These are phyloP conservation scores for Xerocomus brunneocitrinus DNA, from an alignment of 768 basidiomycete species.

Conservation along the genomic window DNA sequence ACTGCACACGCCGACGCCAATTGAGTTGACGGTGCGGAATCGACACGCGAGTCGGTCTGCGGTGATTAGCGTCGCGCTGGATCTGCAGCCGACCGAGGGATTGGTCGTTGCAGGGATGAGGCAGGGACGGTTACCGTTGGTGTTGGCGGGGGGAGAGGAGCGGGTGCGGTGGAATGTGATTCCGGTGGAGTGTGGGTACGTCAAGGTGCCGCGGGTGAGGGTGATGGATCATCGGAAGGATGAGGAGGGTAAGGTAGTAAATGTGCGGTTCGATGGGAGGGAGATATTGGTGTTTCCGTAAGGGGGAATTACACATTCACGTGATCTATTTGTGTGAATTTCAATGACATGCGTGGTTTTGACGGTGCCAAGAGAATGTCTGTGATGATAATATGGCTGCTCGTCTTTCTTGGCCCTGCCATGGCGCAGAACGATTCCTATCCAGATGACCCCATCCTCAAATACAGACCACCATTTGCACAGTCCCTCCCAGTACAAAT, in stretches of 20 bases:
- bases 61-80: slow-evolving; percentile 66
- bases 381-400: slow-evolving; percentile 8
- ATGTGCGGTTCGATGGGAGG: no score
- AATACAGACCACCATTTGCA: slow-evolving; percentile 74
- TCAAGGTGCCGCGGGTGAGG: slow-evolving; percentile 57
- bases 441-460: slow-evolving; percentile 65
- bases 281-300: no score
- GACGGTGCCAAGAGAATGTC: slow-evolving; percentile 1
- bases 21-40: slow-evolving; percentile 63
- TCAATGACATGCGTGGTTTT: background rate
- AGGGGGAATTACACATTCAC: background rate
- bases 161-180: slow-evolving; percentile 62
- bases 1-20: slow-evolving; percentile 56
- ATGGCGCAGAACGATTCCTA: slow-evolving; percentile 25
- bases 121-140: slow-evolving; percentile 57
- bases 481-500: slow-evolving; percentile 90
- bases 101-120: slow-evolving; percentile 81
- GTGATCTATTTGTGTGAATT: background rate
- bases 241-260: no score
- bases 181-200: slow-evolving; percentile 69
- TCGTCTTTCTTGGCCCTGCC: slow-evolving; percentile 5
- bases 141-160: slow-evolving; percentile 73
- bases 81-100: slow-evolving; percentile 60
- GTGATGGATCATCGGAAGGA: slow-evolving; percentile 46
- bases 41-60: slow-evolving; percentile 59